These are phyloP conservation scores for Cafeteria roenbergensis DNA, from an alignment of 108 stramenopile genomes.

Conservation along the genomic window DNA sequence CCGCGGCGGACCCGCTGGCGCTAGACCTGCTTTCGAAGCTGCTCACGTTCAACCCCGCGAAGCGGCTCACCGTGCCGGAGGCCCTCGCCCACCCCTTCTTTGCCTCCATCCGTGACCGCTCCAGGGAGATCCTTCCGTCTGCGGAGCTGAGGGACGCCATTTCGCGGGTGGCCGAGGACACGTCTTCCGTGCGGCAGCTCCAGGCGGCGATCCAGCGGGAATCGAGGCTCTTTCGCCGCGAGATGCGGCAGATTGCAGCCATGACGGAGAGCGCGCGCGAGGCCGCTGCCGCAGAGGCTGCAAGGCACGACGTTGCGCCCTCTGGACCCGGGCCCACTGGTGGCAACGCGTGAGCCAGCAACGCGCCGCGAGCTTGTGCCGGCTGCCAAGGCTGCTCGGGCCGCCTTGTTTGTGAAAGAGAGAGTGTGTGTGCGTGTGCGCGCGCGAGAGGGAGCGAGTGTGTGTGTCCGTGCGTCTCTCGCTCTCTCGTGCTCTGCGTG, in stretches of 20 bases:
- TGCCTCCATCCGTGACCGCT: neutral
- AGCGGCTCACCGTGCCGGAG: slow-evolving; percentile 70
- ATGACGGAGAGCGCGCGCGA: too few species aligned
- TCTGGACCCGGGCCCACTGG: too few species aligned
- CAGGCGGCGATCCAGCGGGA: neutral
- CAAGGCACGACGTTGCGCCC: too few species aligned
- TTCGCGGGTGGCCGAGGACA: neutral
- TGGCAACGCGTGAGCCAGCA: too few species aligned
- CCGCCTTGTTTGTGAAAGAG: too few species aligned
- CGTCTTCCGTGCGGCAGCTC: neutral
- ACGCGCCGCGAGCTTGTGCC: too few species aligned
- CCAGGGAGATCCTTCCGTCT: neutral
- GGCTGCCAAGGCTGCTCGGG: too few species aligned
- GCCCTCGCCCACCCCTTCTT: slow-evolving; percentile 81
- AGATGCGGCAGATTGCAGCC: neutral
- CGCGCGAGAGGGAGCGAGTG: too few species aligned
- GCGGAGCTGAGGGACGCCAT: slow-evolving; percentile 1
- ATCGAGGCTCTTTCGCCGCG: neutral
- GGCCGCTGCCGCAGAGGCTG: too few species aligned
- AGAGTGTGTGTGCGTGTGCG: too few species aligned
- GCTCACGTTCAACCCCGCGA: slow-evolving; percentile 79
- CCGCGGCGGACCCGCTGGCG: slow-evolving; percentile 60
- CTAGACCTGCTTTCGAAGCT: slow-evolving; percentile 72
- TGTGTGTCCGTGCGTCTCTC: too few species aligned
- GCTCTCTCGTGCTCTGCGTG: too few species aligned